Conservation (phyloP, 2,329 filamentous ascomycete species). For the Trichoderma brevicompactum region DNA sequence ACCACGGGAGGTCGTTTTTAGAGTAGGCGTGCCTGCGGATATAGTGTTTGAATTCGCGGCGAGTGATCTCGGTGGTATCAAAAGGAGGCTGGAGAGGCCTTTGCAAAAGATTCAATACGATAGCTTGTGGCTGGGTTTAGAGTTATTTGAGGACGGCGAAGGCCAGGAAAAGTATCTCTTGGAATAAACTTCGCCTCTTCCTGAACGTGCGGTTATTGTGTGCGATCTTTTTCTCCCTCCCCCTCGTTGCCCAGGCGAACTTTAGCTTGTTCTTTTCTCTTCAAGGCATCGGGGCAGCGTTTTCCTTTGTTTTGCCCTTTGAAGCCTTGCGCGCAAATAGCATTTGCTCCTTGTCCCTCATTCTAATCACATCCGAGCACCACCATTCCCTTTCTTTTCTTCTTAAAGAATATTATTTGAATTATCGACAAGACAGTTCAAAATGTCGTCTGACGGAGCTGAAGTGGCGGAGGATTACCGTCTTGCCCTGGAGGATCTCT, state of each 20-base stretch:
- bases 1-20: background rate
- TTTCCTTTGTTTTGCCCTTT: conserved; percentile 11
- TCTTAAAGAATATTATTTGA: conserved; percentile 21
- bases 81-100: conserved; percentile 32
- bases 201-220: conserved; percentile 35
- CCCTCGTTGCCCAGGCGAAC: background rate
- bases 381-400: background rate
- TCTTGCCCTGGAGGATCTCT: conserved; percentile 88
- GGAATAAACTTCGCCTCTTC: conserved; percentile 40
- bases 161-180: conserved; percentile 35
- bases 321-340: background rate
- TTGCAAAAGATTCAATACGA: conserved; percentile 35
- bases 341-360: background rate
- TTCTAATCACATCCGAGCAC: conserved; percentile 2
- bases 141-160: conserved; percentile 32
- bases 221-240: conserved; percentile 25
- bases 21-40: conserved; percentile 25
- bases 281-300: conserved; percentile 3
- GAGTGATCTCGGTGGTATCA: conserved; percentile 30
- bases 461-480: conserved; percentile 96
- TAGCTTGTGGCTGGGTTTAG: conserved; percentile 36
- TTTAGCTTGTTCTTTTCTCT: conserved; percentile 16
- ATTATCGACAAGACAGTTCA: conserved; percentile 30
- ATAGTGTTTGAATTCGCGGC: conserved; percentile 27
- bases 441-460: conserved; percentile 64